These are phyloP conservation scores for Candida ficus DNA, from an alignment of 805 yeast genomes.

Conservation along the genomic window DNA sequence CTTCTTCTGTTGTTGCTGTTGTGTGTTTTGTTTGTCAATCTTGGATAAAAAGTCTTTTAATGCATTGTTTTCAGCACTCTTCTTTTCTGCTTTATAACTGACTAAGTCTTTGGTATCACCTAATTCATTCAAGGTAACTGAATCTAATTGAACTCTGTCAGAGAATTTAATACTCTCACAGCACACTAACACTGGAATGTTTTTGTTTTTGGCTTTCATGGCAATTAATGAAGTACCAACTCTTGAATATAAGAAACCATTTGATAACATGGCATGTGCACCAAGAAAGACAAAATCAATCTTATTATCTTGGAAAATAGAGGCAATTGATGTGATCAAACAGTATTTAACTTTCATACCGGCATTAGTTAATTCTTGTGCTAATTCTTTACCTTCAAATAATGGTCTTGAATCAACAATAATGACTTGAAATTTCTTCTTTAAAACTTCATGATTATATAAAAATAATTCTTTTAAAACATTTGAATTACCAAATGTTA, in stretches of 20 bases:
- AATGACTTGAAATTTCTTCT: constrained; percentile 71
- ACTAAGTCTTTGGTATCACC: constrained; percentile 73
- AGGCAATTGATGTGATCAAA: constrained; percentile 70
- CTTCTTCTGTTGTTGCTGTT: constrained; percentile 23
- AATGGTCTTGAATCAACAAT: constrained; percentile 92
- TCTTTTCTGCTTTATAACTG: constrained; percentile 35
- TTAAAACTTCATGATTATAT: constrained; percentile 54
- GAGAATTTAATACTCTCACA: constrained; percentile 94
- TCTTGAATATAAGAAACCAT: constrained; percentile 87
- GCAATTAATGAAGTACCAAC: constrained; percentile 95
- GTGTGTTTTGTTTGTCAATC: constrained; percentile 24
- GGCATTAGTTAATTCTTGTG: constrained; percentile 52
- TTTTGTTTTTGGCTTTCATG: constrained; percentile 80
- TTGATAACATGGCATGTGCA: constrained; percentile 95
- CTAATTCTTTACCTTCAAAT: constrained; percentile 84
- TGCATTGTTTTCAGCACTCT: constrained; percentile 46
- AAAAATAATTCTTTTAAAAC: constrained; percentile 74
- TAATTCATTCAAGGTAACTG: constrained; percentile 91
- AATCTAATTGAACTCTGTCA: constrained; percentile 91
- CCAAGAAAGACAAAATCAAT: constrained; percentile 91
- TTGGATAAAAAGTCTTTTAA: constrained; percentile 56
- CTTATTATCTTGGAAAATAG: constrained; percentile 69
- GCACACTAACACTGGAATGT: constrained; percentile 91
- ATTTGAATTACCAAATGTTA: constrained; percentile 85
- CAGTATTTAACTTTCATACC: constrained; percentile 74